Conservation (phyloP, 306 rosid species). For the Boehmeria nivea region DNA sequence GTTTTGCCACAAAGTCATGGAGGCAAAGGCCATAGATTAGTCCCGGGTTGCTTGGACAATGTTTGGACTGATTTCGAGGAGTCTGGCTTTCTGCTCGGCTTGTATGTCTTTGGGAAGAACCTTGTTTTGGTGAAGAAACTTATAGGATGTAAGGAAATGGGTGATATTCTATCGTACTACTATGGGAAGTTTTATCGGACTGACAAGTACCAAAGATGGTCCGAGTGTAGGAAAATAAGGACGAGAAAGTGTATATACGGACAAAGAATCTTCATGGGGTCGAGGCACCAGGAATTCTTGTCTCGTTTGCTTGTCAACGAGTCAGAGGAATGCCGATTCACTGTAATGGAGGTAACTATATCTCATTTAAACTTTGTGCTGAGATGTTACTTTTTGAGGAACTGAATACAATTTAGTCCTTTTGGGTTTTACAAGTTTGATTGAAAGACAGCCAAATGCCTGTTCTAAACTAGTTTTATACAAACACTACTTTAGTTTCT, state of each 20-base stretch:
- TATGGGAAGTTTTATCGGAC: constrained; percentile 78
- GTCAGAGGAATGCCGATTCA: constrained; percentile 44
- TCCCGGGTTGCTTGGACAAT: constrained; percentile 54
- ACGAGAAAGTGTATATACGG: constrained; percentile 61
- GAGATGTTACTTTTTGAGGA: constrained; percentile 1
- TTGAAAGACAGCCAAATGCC: background rate
- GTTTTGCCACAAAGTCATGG: constrained; percentile 26
- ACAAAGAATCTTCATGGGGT: constrained; percentile 68
- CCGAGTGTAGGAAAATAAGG: constrained; percentile 56
- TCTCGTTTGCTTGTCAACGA: constrained; percentile 55
- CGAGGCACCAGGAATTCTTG: constrained; percentile 72
- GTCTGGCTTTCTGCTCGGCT: constrained; percentile 65
- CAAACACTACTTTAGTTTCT: too few relatives aligned
- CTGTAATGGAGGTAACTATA: constrained; percentile 52
- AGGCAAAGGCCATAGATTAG: constrained; percentile 34
- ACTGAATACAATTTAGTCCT: background rate
- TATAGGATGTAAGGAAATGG: constrained; percentile 57
- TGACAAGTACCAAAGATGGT: constrained; percentile 66
- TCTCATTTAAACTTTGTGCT: constrained; percentile 8
- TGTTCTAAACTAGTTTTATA: background rate
- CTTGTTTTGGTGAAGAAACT: constrained; percentile 65
- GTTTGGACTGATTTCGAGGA: constrained; percentile 64
- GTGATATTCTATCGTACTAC: constrained; percentile 70
- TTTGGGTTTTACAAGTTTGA: background rate
- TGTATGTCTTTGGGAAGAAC: constrained; percentile 82